These are phyloP conservation scores for Azolla pinnata DNA, from an alignment of 75 land plant genomes.

Conservation along the genomic window DNA sequence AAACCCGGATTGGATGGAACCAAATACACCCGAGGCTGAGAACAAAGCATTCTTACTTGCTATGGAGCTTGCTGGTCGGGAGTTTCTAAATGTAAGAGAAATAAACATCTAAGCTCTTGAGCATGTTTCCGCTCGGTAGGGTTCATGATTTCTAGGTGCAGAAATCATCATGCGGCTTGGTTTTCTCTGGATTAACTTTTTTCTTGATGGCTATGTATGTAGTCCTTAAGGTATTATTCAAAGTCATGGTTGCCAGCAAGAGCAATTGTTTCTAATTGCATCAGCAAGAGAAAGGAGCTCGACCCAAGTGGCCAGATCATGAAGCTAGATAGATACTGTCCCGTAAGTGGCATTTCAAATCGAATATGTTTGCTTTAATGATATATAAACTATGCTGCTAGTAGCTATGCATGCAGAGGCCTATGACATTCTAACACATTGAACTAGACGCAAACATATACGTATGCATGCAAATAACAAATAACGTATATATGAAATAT, in stretches of 20 bases:
- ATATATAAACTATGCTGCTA: too few relatives aligned
- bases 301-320: conserved; percentile 82
- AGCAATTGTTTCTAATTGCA: conserved; percentile 58
- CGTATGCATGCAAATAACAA: too few relatives aligned
- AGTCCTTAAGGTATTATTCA: conserved; percentile 56
- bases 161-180: too few relatives aligned
- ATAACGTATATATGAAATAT: too few relatives aligned
- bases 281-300: conserved; percentile 37
- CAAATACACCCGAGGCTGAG: conserved; percentile 12
- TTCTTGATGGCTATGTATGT: conserved; percentile 10
- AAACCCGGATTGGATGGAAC: conserved; percentile 27
- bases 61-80: conserved; percentile 23
- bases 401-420: too few relatives aligned
- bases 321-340: conserved; percentile 60
- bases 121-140: too few relatives aligned
- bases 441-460: too few relatives aligned
- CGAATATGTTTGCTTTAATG: not conserved
- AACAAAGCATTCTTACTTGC: conserved; percentile 8
- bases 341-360: conserved; percentile 37
- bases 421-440: too few relatives aligned
- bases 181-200: not conserved
- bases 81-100: conserved; percentile 18
- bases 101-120: too few relatives aligned
- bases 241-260: conserved; percentile 92
- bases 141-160: too few relatives aligned